Evolutionary conservation across 169 alveolate species (phyloP).

Genomic region (Plasmodium chabaudi): DNA sequence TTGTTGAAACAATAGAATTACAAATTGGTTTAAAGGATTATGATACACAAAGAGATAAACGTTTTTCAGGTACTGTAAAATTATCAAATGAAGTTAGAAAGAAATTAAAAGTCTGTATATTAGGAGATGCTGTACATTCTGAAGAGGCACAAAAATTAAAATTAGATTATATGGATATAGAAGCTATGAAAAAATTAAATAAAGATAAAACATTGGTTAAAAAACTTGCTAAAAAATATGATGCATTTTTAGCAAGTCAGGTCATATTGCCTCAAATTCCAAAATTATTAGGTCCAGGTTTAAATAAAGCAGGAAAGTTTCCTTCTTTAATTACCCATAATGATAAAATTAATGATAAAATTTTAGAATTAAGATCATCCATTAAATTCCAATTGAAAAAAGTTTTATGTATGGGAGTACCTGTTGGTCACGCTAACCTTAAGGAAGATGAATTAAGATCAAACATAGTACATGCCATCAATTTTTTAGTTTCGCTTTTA

Average conservation of each 20-base stretch:
- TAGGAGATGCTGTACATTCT: slow-evolving; percentile 99
- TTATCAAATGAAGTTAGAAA: slow-evolving; percentile 98
- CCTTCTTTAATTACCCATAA: slow-evolving; percentile 98
- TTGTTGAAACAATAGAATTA: slow-evolving; percentile 98
- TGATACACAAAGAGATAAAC: slow-evolving; percentile 99
- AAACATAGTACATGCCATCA: slow-evolving; percentile 96
- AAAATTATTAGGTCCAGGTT: slow-evolving; percentile 98
- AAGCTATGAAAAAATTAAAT: slow-evolving; percentile 98
- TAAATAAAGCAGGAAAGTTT: slow-evolving; percentile 99
- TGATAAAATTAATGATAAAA: slow-evolving; percentile 96
- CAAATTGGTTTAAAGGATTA: slow-evolving; percentile 99
- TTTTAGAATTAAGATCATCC: slow-evolving; percentile 95
- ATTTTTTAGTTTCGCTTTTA: slow-evolving; percentile 98
- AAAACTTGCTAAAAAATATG: slow-evolving; percentile 96
- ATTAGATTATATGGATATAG: slow-evolving; percentile 97
- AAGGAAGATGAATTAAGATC: slow-evolving; percentile 98
- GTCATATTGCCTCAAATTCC: slow-evolving; percentile 98
- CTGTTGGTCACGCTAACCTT: slow-evolving; percentile 98
- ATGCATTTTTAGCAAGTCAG: slow-evolving; percentile 98
- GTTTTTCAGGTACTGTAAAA: slow-evolving; percentile 99
- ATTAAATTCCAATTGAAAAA: slow-evolving; percentile 96
- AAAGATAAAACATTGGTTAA: slow-evolving; percentile 99
- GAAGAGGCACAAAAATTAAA: slow-evolving; percentile 97
- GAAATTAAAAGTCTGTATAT: slow-evolving; percentile 96
- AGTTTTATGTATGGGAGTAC: slow-evolving; percentile 99